Percentiles rank a stretch among this genome's conserved stretches.
Conservation (phyloP, 2,329 filamentous ascomycete species). For the Bipolaris gigantea region DNA sequence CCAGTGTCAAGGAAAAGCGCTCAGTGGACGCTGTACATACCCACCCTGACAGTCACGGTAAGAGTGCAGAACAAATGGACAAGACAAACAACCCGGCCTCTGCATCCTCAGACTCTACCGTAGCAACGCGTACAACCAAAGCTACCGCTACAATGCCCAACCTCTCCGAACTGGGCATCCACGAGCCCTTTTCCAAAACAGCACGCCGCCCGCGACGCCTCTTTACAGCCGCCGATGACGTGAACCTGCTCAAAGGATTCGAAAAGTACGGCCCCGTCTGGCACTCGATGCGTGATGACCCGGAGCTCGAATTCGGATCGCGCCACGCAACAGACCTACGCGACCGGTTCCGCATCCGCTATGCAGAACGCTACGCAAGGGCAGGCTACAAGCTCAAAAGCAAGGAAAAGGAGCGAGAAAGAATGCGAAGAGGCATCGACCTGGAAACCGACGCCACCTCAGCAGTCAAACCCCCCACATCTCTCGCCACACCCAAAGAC, state of each 20-base stretch:
- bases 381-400: slow-evolving; percentile 49
- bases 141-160: slow-evolving; percentile 32
- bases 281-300: slow-evolving; percentile 61
- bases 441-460: not conserved
- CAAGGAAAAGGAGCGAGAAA: slow-evolving; percentile 32
- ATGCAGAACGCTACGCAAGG: slow-evolving; percentile 58
- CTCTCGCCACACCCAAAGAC: not conserved
- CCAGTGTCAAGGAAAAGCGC: slow-evolving; percentile 34
- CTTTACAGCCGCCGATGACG: slow-evolving; percentile 61
- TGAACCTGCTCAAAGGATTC: slow-evolving; percentile 61
- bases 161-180: slow-evolving; percentile 51
- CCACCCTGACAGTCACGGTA: not conserved
- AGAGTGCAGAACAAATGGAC: not conserved
- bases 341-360: slow-evolving; percentile 63
- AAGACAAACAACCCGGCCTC: not conserved
- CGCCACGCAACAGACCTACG: slow-evolving; percentile 60
- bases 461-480: no score
- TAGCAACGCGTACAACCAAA: slow-evolving; percentile 17
- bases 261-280: slow-evolving; percentile 62
- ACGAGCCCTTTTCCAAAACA: slow-evolving; percentile 53
- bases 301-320: slow-evolving; percentile 53
- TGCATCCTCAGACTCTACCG: not conserved
- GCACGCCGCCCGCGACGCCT: slow-evolving; percentile 57
- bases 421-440: not conserved
- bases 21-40: not conserved